These are phyloP conservation scores for Podochytrium sp. DNA, from an alignment of 192 early-diverging fungal genomes.

Conservation along the genomic window DNA sequence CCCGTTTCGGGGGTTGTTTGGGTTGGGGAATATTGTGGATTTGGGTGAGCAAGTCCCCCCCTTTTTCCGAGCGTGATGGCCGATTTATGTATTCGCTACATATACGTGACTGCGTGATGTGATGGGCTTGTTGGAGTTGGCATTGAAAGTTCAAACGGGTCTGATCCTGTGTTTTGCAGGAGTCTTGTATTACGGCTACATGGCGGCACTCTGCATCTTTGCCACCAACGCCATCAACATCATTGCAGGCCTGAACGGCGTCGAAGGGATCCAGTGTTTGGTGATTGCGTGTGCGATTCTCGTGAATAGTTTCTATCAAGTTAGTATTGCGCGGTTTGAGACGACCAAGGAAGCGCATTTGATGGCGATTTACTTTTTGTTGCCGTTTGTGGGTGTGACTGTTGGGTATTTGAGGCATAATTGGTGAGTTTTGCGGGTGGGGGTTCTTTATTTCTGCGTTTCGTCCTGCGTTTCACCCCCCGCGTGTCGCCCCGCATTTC, in stretches of 20 bases:
- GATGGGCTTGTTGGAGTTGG: no score
- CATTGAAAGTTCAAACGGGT: background rate
- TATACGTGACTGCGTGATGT: no score
- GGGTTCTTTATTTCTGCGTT: no score
- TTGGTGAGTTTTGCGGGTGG: no score
- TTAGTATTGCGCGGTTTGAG: constrained; percentile 44
- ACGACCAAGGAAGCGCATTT: constrained; percentile 69
- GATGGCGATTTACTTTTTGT: constrained; percentile 86
- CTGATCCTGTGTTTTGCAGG: constrained; percentile 47
- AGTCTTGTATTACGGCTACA: constrained; percentile 90
- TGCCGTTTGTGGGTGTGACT: constrained; percentile 91
- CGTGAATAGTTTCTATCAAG: constrained; percentile 71
- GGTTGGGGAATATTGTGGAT: constrained; percentile 65
- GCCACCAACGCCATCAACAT: constrained; percentile 99
- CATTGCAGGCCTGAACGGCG: constrained; percentile 95
- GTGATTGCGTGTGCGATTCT: constrained; percentile 87
- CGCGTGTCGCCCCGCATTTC: no score
- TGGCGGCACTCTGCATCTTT: constrained; percentile 86
- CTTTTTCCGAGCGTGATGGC: background rate
- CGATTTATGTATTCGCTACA: no score
- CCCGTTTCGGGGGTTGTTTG: constrained; percentile 74
- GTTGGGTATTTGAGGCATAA: constrained; percentile 83
- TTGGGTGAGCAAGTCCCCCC: constrained; percentile 64
- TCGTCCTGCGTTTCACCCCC: no score
- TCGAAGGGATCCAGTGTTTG: constrained; percentile 92